These are phyloP conservation scores for Cylindrodendrum hubeiense DNA, from an alignment of 2,329 filamentous ascomycete genomes.

Conservation along the genomic window DNA sequence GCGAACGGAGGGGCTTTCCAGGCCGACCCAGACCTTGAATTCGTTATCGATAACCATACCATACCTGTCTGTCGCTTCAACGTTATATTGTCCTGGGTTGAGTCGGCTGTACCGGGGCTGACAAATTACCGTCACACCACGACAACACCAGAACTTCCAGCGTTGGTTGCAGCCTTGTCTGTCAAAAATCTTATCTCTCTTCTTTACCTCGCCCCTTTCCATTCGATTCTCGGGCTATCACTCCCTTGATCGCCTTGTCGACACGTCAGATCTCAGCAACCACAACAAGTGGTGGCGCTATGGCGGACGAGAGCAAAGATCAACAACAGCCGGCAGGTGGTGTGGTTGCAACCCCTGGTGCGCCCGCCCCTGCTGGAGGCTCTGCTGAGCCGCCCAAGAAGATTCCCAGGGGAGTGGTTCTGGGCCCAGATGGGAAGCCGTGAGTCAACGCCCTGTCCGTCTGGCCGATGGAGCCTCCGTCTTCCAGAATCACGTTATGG, in stretches of 20 bases:
- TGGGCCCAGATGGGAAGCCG: conserved; percentile 89
- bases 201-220: conserved; percentile 16
- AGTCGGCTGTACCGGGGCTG: conserved; percentile 27
- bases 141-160: conserved; percentile 15
- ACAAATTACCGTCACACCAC: conserved; percentile 43
- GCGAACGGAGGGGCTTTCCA: not conserved
- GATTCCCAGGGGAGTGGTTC: conserved; percentile 77
- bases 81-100: not conserved
- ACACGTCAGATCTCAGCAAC: conserved; percentile 28
- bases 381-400: conserved; percentile 59
- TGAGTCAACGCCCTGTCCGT: conserved; percentile 58
- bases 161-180: conserved; percentile 2
- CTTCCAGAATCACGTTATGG: conserved; percentile 19
- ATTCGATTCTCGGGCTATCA: conserved; percentile 3
- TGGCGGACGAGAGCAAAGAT: conserved; percentile 45
- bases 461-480: conserved; percentile 1
- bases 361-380: conserved; percentile 35
- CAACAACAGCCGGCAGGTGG: conserved; percentile 37
- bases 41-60: conserved; percentile 18
- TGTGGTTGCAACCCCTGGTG: conserved; percentile 36
- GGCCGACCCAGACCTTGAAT: not conserved
- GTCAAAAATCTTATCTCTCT: conserved; percentile 8
- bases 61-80: conserved; percentile 4
- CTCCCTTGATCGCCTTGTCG: conserved; percentile 20
- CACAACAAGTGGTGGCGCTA: conserved; percentile 32